Percentiles rank a stretch among this genome's conserved stretches.
These are phyloP conservation scores for Paxillus ammoniavirescens DNA, from an alignment of 768 basidiomycete species.

Conservation along the genomic window DNA sequence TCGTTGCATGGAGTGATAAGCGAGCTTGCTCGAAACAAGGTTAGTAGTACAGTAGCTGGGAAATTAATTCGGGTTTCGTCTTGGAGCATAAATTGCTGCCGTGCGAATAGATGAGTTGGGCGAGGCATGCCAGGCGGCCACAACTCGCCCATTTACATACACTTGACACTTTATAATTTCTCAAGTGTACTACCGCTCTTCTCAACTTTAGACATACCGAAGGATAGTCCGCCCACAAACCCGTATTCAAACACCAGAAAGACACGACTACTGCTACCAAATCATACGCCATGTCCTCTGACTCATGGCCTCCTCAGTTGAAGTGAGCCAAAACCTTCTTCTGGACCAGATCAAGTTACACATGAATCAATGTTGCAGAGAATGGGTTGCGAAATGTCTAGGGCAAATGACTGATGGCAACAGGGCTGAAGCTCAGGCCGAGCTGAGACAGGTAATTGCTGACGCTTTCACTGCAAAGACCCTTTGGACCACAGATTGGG, in stretches of 20 bases:
- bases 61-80: not conserved
- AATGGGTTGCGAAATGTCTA: slow-evolving; percentile 93
- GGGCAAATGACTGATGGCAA: slow-evolving; percentile 89
- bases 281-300: slow-evolving; percentile 55
- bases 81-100: not conserved
- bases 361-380: slow-evolving; percentile 47
- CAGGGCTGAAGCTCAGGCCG: slow-evolving; percentile 83
- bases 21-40: not conserved
- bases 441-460: slow-evolving; percentile 96
- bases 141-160: slow-evolving; percentile 9
- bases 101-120: slow-evolving; percentile 18
- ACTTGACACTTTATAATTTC: not conserved
- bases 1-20: not conserved
- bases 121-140: not conserved
- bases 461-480: slow-evolving; percentile 82
- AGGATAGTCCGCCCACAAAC: not conserved
- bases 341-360: not conserved
- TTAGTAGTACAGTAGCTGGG: not conserved
- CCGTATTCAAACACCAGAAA: not conserved
- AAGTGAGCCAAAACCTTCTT: slow-evolving; percentile 47
- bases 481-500: slow-evolving; percentile 95
- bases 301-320: slow-evolving; percentile 78
- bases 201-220: not conserved
- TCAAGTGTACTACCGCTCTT: not conserved
- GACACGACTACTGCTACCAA: not conserved